Base-by-base conservation (phyloP, 306 rosid species). In the Corylus americana region DNA sequence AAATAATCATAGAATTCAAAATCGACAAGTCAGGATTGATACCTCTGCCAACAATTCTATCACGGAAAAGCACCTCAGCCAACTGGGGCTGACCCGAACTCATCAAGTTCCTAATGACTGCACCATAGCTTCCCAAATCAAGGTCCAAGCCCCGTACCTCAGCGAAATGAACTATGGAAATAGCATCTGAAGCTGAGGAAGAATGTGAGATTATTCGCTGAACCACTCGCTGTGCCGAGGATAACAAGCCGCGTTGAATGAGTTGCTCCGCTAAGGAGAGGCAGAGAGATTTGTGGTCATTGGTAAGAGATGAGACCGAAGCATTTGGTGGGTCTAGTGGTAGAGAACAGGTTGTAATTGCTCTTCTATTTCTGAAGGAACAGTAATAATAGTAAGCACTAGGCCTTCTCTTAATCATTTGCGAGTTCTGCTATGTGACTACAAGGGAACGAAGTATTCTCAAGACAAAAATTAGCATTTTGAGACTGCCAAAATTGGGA, bases 1-100 rank as follows among this genome's bases (percentile, higher is more conserved):
- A 81, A 62, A 77, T 61, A 13, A 87, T 76, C 88, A 87, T 82
- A 53, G 84, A 79, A 82, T 82, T 83, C 71, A 81, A 70, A 74
- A 81, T 64, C 1, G 75, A 68, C 18, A 74, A 50, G 57, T 79
- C 83, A 27, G 78, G 82, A 58, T 76, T 16, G 4, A 71, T 67
- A 69, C 77, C 88, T 79, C 82, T 76, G 5, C 77, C 10, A 67
- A 39, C 4, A 73, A 84, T 59, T n/a, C 11, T 48, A 13, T 74
- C 66, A 7, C 29, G 22, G 76, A 78, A 86, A 66, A 87, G 37
- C n/a, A 11, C n/a, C 81, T 84, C 90, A 68, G 86, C 84, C 76
- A 87, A 55, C 27, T 83, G 84, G 22, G 79, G 84, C 76, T 71
- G 54, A 70, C 86, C 86, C 54, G 64, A 84, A 55, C 16, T 35